phyloP scores from a whole-genome alignment of 768 basidiomycete species.

The Dacryopinax spathularia region DNA sequence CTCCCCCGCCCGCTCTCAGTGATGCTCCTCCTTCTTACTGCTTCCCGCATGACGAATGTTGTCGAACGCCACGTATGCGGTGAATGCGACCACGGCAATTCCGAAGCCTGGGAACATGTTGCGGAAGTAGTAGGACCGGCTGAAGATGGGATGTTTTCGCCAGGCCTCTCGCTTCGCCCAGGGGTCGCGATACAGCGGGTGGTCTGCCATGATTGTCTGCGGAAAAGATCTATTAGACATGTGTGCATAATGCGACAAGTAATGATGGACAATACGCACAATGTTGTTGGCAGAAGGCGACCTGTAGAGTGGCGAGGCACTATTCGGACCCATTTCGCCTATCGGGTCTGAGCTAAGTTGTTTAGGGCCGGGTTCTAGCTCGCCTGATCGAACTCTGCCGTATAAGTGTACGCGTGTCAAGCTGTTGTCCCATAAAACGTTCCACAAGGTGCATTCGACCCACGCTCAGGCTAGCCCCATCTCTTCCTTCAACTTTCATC shows the following conservation, averaged over 20 bases:
- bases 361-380: neutral
- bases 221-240: neutral
- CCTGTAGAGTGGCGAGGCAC: neutral
- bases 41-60: slow-evolving; percentile 30
- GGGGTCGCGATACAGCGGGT: slow-evolving; percentile 75
- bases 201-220: slow-evolving; percentile 37
- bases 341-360: neutral
- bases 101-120: slow-evolving; percentile 91
- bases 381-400: slow-evolving; percentile 6
- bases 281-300: neutral
- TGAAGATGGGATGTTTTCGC: slow-evolving; percentile 82
- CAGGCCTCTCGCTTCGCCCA: slow-evolving; percentile 91
- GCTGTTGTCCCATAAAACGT: slow-evolving; percentile 3
- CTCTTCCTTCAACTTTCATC: neutral
- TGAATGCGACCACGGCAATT: slow-evolving; percentile 82
- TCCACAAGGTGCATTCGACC: neutral
- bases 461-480: neutral
- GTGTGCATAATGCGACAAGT: neutral
- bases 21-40: neutral
- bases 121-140: slow-evolving; percentile 72
- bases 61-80: slow-evolving; percentile 77
- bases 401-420: slow-evolving; percentile 7
- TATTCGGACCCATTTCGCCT: neutral
- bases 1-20: neutral
- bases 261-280: neutral